phyloP scores from a whole-genome alignment of 83 land plant species.

The Picea abies region DNA sequence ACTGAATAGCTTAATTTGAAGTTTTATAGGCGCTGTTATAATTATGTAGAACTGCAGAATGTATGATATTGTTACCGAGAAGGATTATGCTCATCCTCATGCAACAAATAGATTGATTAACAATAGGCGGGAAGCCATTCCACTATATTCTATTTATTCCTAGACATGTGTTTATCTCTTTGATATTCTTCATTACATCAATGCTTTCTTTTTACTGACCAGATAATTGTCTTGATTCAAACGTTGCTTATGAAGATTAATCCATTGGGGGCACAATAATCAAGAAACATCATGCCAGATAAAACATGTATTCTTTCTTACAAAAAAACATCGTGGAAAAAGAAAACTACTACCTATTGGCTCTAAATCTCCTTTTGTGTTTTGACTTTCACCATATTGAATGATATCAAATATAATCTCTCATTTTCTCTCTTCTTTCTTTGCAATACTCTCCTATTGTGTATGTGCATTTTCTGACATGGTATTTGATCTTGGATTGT shows the following conservation, averaged over 20 bases:
- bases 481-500: too few species aligned
- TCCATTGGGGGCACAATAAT: not conserved
- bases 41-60: not conserved
- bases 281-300: not conserved
- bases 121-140: not conserved
- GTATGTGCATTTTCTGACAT: too few species aligned
- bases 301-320: not conserved
- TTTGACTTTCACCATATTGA: too few species aligned
- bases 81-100: not conserved
- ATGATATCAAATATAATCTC: too few species aligned
- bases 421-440: too few species aligned
- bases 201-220: not conserved
- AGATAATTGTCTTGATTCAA: not conserved
- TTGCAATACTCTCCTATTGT: too few species aligned
- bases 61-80: not conserved
- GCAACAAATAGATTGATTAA: not conserved
- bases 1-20: slow-evolving; percentile 4
- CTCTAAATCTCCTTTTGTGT: too few species aligned
- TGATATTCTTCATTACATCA: not conserved
- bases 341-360: not conserved
- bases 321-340: not conserved
- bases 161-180: not conserved
- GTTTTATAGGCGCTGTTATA: not conserved
- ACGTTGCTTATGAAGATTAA: not conserved
- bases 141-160: not conserved